Evolutionary conservation across 2,329 filamentous ascomycete genomes (phyloP).

Genomic region (Moelleriella libera): DNA sequence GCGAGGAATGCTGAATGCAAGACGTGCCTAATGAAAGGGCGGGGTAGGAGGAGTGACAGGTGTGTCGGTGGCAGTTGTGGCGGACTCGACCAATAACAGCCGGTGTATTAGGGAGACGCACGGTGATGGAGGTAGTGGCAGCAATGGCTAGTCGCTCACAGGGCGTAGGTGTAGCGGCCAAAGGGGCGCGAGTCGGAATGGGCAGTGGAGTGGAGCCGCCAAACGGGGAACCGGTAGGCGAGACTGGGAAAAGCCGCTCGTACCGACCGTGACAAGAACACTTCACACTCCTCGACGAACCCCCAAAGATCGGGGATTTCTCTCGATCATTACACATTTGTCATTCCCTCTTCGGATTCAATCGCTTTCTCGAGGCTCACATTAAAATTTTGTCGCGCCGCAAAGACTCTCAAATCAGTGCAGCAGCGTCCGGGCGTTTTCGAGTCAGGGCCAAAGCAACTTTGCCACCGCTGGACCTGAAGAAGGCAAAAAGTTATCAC

Average conservation of each 20-base stretch:
- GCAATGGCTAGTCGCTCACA: too few species aligned
- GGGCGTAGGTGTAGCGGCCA: neutral
- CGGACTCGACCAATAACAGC: neutral
- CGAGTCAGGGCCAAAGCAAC: too few species aligned
- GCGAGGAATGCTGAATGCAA: too few species aligned
- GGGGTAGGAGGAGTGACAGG: too few species aligned
- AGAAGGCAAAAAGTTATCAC: neutral
- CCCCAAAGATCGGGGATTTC: neutral
- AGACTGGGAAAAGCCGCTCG: neutral
- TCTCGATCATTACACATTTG: neutral
- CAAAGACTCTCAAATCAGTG: too few species aligned
- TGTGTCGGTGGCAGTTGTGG: too few species aligned
- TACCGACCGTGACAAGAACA: neutral
- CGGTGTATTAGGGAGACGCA: neutral
- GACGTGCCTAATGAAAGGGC: too few species aligned
- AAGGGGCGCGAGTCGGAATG: constrained; percentile 1
- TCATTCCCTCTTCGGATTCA: neutral
- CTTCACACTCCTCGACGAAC: neutral
- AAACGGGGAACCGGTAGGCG: neutral
- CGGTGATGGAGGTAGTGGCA: neutral
- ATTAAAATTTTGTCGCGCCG: neutral
- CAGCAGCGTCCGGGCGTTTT: too few species aligned
- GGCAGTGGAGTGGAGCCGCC: neutral
- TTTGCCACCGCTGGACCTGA: too few species aligned
- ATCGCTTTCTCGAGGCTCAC: neutral